These are phyloP conservation scores for Calendula officinalis DNA, from an alignment of 129 eudicot genomes.

Conservation along the genomic window DNA sequence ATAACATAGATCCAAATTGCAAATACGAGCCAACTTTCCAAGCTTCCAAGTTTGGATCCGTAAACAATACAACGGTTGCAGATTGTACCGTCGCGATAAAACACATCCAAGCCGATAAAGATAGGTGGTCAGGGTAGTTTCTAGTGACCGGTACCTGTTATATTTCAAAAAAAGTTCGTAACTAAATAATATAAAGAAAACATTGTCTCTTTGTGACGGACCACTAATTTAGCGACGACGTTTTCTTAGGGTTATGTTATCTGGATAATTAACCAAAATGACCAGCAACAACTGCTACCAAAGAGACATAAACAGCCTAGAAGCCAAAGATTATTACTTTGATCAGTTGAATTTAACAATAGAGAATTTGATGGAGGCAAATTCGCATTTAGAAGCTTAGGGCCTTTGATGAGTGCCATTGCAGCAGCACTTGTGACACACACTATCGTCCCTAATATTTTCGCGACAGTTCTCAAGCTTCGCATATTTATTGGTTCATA, in stretches of 20 bases:
- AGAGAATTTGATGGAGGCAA: slow-evolving; percentile 38
- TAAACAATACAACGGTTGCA: slow-evolving; percentile 40
- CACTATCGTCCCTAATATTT: slow-evolving; percentile 61
- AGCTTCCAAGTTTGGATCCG: slow-evolving; percentile 47
- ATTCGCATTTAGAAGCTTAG: slow-evolving; percentile 57
- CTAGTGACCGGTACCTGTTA: slow-evolving; percentile 60
- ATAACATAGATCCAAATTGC: slow-evolving; percentile 51
- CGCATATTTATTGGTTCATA: slow-evolving; percentile 57
- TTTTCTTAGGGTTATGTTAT: slow-evolving; percentile 39
- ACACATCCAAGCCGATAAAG: slow-evolving; percentile 80
- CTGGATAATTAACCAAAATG: slow-evolving; percentile 83
- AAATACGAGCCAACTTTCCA: slow-evolving; percentile 63
- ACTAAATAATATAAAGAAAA: neutral
- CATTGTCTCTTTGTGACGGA: too few species aligned
- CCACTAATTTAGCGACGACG: neutral
- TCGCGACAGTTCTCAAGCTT: slow-evolving; percentile 64
- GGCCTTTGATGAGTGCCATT: slow-evolving; percentile 76
- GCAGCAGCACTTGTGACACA: slow-evolving; percentile 73
- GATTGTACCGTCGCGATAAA: slow-evolving; percentile 63
- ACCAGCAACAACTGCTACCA: slow-evolving; percentile 76
- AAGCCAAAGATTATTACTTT: slow-evolving; percentile 53
- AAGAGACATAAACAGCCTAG: slow-evolving; percentile 70
- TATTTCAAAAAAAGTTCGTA: neutral
- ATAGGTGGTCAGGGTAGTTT: slow-evolving; percentile 64
- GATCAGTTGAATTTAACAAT: slow-evolving; percentile 19